A percentile compares a stretch with the other conserved stretches of the same genome.
phyloP scores from a whole-genome alignment of 176 grass and related monocot species.

The Rhynchospora pubera region DNA sequence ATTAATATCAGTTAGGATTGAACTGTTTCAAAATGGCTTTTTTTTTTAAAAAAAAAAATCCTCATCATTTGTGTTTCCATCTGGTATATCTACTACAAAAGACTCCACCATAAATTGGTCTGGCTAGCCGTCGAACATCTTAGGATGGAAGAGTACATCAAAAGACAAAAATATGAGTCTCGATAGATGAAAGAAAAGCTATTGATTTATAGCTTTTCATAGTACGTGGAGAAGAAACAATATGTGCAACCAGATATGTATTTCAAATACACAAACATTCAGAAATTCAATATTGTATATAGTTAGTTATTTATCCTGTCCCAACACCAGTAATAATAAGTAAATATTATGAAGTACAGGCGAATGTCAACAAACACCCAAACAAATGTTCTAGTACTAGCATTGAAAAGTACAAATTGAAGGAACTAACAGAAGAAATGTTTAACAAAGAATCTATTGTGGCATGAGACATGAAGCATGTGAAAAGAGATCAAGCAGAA shows the following conservation, averaged over 20 bases:
- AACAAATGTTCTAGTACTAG: slow-evolving; percentile 5
- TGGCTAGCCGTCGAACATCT: too few species aligned
- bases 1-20: too few species aligned
- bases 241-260: not conserved
- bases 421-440: slow-evolving; percentile 3
- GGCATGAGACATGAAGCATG: not conserved
- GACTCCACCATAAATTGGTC: too few species aligned
- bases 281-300: not conserved
- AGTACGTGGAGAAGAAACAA: too few species aligned
- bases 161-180: too few species aligned
- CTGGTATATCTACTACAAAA: too few species aligned
- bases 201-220: too few species aligned
- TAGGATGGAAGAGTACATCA: too few species aligned
- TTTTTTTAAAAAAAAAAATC: too few species aligned
- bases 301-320: slow-evolving; percentile 17
- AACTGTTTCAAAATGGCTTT: too few species aligned
- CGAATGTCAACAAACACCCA: slow-evolving; percentile 11
- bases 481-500: not conserved
- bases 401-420: slow-evolving; percentile 5
- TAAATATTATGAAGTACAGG: not conserved
- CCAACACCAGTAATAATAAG: not conserved
- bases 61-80: too few species aligned
- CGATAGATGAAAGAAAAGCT: not conserved
- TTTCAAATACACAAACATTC: not conserved
- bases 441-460: slow-evolving; percentile 8